phyloP scores from a whole-genome alignment of 495 filamentous ascomycete genomes.

The Pyrenopolyporus hunteri region DNA sequence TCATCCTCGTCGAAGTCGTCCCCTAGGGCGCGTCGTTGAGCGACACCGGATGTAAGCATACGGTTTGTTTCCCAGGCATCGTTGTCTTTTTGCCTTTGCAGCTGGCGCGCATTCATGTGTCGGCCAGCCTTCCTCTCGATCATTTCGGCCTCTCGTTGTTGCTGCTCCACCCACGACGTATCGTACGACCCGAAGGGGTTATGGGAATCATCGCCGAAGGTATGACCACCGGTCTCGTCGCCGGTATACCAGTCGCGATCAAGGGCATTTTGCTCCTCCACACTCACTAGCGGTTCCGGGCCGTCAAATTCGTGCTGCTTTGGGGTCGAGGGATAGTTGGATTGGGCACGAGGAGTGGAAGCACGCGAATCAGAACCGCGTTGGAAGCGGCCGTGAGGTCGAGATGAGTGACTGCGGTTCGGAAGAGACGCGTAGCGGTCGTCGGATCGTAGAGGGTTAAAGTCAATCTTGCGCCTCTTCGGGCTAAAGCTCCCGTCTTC shows the following conservation, averaged over 20 bases:
- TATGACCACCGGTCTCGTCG: conserved; percentile 72
- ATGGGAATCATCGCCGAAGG: conserved; percentile 77
- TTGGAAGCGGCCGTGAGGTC: conserved; percentile 43
- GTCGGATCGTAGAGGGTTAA: conserved; percentile 59
- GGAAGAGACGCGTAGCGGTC: conserved; percentile 65
- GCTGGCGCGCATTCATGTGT: conserved; percentile 69
- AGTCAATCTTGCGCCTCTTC: conserved; percentile 68
- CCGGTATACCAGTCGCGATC: conserved; percentile 88
- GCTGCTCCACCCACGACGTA: conserved; percentile 67
- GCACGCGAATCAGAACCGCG: conserved; percentile 45
- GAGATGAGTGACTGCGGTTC: conserved; percentile 50
- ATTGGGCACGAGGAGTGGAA: conserved; percentile 57
- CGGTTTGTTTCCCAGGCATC: conserved; percentile 99
- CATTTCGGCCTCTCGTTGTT: conserved; percentile 72
- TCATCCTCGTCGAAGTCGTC: conserved; percentile 89
- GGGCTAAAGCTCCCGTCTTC: conserved; percentile 58
- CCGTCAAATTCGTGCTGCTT: conserved; percentile 59
- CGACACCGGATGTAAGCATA: conserved; percentile 96
- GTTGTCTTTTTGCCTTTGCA: conserved; percentile 89
- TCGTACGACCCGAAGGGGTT: conserved; percentile 66
- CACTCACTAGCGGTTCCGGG: conserved; percentile 55
- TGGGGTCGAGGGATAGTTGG: conserved; percentile 55
- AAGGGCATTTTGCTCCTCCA: conserved; percentile 64
- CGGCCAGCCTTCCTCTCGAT: conserved; percentile 76
- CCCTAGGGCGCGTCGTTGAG: conserved; percentile 82